phyloP scores from a whole-genome alignment of 176 grass and related monocot species.

The Tillandsia leiboldiana region DNA sequence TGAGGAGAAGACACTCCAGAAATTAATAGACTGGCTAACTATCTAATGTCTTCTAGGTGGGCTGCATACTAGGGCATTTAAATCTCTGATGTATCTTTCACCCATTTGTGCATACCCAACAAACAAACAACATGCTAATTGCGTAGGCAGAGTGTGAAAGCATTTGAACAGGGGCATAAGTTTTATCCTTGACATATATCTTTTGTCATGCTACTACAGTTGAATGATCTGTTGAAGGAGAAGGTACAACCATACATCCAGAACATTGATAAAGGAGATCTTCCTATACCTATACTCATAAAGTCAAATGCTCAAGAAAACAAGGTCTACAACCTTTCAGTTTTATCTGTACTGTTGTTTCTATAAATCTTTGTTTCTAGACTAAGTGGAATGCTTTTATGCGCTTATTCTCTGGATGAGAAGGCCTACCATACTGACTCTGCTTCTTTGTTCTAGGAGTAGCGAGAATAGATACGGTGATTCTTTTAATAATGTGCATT shows the following conservation, averaged over 20 bases:
- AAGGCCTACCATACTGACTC: background rate
- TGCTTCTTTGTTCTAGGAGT: background rate
- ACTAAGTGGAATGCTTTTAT: background rate
- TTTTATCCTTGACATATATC: background rate
- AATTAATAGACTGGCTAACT: too few relatives aligned
- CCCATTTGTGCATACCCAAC: too few relatives aligned
- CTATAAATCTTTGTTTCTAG: background rate
- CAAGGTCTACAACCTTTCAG: conserved; percentile 11
- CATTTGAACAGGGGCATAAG: background rate
- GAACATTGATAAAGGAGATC: conserved; percentile 10
- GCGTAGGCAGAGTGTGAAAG: background rate
- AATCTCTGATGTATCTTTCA: too few relatives aligned
- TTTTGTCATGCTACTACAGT: background rate
- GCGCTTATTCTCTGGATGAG: background rate
- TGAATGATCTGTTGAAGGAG: conserved; percentile 23
- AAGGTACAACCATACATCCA: conserved; percentile 21
- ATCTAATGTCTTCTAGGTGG: too few relatives aligned
- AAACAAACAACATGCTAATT: too few relatives aligned
- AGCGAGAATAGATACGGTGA: background rate
- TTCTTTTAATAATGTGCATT: background rate
- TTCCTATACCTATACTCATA: conserved; percentile 12
- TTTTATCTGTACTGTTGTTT: background rate
- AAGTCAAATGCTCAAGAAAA: conserved; percentile 13
- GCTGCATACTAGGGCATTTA: too few relatives aligned
- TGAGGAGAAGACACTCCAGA: too few relatives aligned